Evolutionary conservation across 768 basidiomycete genomes (phyloP), one percentile per base, ranked within the genome.

Genomic region (Leccinellum rugosiceps): DNA sequence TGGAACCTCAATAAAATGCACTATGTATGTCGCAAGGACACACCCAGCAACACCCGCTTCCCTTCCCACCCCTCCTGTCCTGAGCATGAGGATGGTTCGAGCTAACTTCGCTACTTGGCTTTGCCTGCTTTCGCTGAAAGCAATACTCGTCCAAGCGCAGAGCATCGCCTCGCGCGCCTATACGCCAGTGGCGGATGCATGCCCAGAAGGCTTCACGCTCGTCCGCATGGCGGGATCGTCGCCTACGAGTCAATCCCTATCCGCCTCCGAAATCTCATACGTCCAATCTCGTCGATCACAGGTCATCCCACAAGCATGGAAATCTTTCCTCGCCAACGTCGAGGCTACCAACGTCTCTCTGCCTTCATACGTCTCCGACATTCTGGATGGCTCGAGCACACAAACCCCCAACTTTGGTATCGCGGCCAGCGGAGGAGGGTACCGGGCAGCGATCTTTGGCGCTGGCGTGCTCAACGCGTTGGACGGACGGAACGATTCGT

Each of bases 401-500:
- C 50, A 68, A 15, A 58, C 67, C 0, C 79, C 79, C 4, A 75
- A 62, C 19, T 63, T 83, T 6, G 81, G 76, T 0, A 79, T 84
- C 52, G 83, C 84, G 0, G 67, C 77, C 23, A 81, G 79, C 26
- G 85, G 85, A 14, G 85, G 85, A 8, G 80, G 83, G 0, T 78
- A 81, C 50, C 70, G 85, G 14, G 85, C 85, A 0, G 80, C 82
- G 4, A 72, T 82, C 7, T 80, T 78, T 51, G 79, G 78, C 43
- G 84, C 80, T 4, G 84, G 82, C 1, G 74, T 83, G 19, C 61
- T 80, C 49, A 74, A 74, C n/a, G 74, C 78, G 1, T 60, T 83
- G 43, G 82, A 86, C 62, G 80, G 72, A 38, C 69, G 81, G 26
- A 84, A 83, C 52, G 44, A 66, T 1, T 74, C 82, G 0, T 69